Percentiles rank a stretch among this genome's conserved stretches.
phyloP scores from a whole-genome alignment of 495 filamentous ascomycete genomes.

The Penicillium maclennaniae region DNA sequence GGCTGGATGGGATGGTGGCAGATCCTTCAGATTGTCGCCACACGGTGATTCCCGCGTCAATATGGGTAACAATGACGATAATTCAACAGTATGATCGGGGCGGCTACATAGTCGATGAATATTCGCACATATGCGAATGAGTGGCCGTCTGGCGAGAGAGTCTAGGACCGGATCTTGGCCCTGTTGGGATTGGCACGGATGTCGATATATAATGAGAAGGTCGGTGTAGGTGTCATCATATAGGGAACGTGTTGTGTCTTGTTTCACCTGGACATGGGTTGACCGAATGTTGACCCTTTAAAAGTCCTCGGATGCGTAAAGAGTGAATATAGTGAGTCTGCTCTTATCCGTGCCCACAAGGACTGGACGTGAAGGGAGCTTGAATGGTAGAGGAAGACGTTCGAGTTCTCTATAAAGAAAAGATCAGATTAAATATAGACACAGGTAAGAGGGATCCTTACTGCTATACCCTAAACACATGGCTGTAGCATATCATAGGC shows the following conservation, averaged over 20 bases:
- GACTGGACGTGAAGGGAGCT: too few species aligned
- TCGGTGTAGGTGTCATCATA: background rate
- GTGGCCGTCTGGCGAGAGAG: background rate
- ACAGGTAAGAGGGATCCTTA: background rate
- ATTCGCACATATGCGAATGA: background rate
- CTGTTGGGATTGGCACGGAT: background rate
- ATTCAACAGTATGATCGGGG: background rate
- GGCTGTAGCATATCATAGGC: background rate
- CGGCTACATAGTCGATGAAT: background rate
- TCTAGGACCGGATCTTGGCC: background rate
- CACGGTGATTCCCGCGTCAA: background rate
- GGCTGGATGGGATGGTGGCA: background rate
- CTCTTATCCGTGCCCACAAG: background rate
- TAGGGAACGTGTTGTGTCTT: background rate
- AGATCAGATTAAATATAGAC: background rate
- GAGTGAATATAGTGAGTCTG: background rate
- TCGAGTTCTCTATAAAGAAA: background rate
- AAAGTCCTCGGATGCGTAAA: background rate
- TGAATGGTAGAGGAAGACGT: background rate
- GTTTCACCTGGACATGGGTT: background rate
- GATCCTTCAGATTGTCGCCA: background rate
- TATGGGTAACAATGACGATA: background rate
- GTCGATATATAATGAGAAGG: background rate
- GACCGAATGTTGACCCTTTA: background rate
- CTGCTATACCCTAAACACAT: background rate